phyloP scores from a whole-genome alignment of 2,329 filamentous ascomycete species.

The Alternaria consortialis region DNA sequence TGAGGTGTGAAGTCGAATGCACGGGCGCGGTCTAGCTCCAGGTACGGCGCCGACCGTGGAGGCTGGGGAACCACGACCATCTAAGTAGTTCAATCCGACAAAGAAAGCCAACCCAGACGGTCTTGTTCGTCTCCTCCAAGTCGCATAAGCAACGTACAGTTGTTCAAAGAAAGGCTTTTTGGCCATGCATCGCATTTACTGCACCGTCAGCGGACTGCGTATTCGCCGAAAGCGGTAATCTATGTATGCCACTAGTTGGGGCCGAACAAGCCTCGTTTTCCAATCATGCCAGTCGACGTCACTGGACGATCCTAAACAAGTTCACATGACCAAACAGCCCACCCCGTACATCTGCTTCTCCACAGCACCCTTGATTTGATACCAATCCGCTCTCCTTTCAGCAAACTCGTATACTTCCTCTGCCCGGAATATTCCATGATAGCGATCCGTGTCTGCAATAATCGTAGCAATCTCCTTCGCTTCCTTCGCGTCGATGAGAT shows the following conservation, averaged over 20 bases:
- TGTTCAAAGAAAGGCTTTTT: not conserved
- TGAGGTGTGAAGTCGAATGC: slow-evolving; percentile 28
- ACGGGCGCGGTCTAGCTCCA: slow-evolving; percentile 26
- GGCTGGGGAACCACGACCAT: slow-evolving; percentile 35
- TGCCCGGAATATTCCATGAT: slow-evolving; percentile 89
- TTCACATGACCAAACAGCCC: slow-evolving; percentile 84
- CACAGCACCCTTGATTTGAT: slow-evolving; percentile 83
- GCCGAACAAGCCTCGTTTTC: slow-evolving; percentile 12
- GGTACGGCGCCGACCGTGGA: slow-evolving; percentile 29
- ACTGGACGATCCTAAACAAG: slow-evolving; percentile 6
- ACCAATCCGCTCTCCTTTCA: slow-evolving; percentile 94
- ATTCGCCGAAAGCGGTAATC: slow-evolving; percentile 25
- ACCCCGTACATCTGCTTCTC: slow-evolving; percentile 98
- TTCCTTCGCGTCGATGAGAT: slow-evolving; percentile 84
- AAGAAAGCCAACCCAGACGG: not conserved
- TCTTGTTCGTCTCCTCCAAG: not conserved
- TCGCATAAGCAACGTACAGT: not conserved
- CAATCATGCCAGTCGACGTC: slow-evolving; percentile 6
- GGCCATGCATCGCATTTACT: slow-evolving; percentile 11
- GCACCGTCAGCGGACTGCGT: slow-evolving; percentile 19
- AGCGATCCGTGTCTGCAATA: slow-evolving; percentile 89
- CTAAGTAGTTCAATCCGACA: not conserved
- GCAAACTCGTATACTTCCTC: slow-evolving; percentile 99
- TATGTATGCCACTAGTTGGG: slow-evolving; percentile 15
- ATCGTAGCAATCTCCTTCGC: slow-evolving; percentile 95